These are phyloP conservation scores for Sugiyamaella chiloensis DNA, from an alignment of 805 yeast species.

Conservation along the genomic window DNA sequence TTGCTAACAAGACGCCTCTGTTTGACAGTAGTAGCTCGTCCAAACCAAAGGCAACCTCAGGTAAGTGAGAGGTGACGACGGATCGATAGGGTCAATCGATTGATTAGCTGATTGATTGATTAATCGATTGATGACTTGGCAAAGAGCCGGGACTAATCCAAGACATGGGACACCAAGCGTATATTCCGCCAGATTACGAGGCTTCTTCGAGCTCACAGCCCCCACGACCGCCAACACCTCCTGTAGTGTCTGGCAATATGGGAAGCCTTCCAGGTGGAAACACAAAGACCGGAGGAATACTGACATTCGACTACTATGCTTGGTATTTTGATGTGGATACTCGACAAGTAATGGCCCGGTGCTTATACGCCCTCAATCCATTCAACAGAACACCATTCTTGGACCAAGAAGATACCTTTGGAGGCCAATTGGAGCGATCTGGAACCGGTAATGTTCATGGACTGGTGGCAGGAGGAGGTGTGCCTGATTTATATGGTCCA, in stretches of 20 bases:
- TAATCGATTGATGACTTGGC: too few species aligned
- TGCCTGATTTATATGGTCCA: constrained; percentile 80
- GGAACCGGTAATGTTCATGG: constrained; percentile 28
- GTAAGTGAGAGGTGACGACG: too few species aligned
- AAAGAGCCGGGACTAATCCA: not conserved
- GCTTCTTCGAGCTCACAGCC: constrained; percentile 16
- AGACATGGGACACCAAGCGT: constrained; percentile 31
- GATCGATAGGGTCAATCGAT: too few species aligned
- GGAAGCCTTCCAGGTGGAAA: not conserved
- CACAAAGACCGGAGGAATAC: constrained; percentile 41
- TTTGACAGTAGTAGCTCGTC: too few species aligned
- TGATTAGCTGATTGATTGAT: not conserved
- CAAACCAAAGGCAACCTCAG: too few species aligned
- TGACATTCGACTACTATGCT: constrained; percentile 58
- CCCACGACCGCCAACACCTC: too few species aligned
- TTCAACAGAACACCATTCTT: constrained; percentile 26
- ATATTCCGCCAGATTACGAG: constrained; percentile 34
- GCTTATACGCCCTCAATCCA: constrained; percentile 60
- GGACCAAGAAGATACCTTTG: constrained; percentile 24
- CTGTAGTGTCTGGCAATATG: constrained; percentile 15
- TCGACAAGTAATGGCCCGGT: constrained; percentile 53
- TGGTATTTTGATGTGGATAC: constrained; percentile 70
- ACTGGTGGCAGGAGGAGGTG: constrained; percentile 38
- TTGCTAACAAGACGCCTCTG: too few species aligned
- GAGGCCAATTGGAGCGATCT: constrained; percentile 16